Evolutionary conservation across 768 basidiomycete species (phyloP).

Genomic region (Rubroboletus pulcherrimus): DNA sequence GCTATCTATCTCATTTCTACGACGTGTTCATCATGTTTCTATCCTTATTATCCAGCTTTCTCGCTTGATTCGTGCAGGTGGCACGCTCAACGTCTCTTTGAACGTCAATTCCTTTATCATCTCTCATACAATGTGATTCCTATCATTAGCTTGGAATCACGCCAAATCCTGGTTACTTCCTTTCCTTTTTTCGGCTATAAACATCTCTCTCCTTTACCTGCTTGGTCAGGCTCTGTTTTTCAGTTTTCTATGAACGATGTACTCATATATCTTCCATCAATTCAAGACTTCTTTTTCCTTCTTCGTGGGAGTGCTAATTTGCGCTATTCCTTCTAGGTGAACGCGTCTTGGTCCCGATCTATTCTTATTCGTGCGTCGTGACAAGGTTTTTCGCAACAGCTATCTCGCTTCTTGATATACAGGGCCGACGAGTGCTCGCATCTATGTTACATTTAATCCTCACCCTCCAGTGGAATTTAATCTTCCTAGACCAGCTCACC

Average conservation of each 20-base stretch:
- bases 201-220: conserved; percentile 13
- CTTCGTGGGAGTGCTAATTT: neutral
- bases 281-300: conserved; percentile 1
- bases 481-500: neutral
- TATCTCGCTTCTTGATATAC: neutral
- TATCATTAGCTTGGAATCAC: conserved; percentile 1
- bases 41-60: conserved; percentile 28
- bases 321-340: neutral
- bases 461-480: neutral
- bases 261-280: conserved; percentile 16
- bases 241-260: conserved; percentile 11
- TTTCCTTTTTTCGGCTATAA: neutral
- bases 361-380: neutral
- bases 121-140: conserved; percentile 4
- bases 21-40: conserved; percentile 16
- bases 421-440: neutral
- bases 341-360: neutral
- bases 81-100: conserved; percentile 5
- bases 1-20: conserved; percentile 20
- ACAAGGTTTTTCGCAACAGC: neutral
- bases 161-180: conserved; percentile 7
- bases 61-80: conserved; percentile 17
- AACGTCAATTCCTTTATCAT: neutral
- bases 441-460: neutral
- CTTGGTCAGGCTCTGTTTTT: conserved; percentile 22